These are phyloP conservation scores for Euphorbia peplus DNA, from an alignment of 345 rosid species.

Conservation along the genomic window DNA sequence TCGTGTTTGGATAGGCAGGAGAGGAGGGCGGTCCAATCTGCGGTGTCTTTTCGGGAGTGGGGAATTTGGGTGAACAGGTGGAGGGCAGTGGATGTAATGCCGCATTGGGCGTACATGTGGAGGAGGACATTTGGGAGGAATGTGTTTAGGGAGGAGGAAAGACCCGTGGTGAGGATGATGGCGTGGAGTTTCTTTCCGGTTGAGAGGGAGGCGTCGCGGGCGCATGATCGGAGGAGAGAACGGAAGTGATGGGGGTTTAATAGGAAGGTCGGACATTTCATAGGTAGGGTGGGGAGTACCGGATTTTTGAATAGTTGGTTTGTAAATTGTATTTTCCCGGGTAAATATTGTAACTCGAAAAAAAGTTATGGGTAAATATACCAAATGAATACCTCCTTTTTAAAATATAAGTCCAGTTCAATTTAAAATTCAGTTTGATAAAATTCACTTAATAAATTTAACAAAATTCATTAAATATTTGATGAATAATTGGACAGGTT, in stretches of 20 bases:
- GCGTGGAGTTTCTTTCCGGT: constrained; percentile 57
- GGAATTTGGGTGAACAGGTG: constrained; percentile 75
- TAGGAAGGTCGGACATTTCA: constrained; percentile 36
- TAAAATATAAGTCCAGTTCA: too few species aligned
- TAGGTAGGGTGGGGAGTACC: constrained; percentile 2
- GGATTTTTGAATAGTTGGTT: too few species aligned
- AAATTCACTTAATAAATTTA: too few species aligned
- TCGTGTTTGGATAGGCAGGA: constrained; percentile 41
- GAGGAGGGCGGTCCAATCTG: constrained; percentile 70
- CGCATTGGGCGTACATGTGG: constrained; percentile 48
- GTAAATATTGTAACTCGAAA: too few species aligned
- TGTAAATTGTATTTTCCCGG: too few species aligned
- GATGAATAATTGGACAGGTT: too few species aligned
- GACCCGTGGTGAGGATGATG: constrained; percentile 47
- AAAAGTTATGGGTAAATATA: too few species aligned
- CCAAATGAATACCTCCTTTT: too few species aligned
- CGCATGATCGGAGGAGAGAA: constrained; percentile 48
- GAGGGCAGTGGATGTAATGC: constrained; percentile 39
- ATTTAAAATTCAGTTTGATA: too few species aligned
- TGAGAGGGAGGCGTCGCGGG: constrained; percentile 43
- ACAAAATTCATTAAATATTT: too few species aligned
- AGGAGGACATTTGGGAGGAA: constrained; percentile 57
- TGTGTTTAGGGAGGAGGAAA: constrained; percentile 31
- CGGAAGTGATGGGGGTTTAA: constrained; percentile 37
- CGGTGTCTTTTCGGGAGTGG: constrained; percentile 45